Percentiles rank a stretch among this genome's conserved stretches.
These are phyloP conservation scores for Kazachstania taianensis DNA, from an alignment of 805 yeast species.

Conservation along the genomic window DNA sequence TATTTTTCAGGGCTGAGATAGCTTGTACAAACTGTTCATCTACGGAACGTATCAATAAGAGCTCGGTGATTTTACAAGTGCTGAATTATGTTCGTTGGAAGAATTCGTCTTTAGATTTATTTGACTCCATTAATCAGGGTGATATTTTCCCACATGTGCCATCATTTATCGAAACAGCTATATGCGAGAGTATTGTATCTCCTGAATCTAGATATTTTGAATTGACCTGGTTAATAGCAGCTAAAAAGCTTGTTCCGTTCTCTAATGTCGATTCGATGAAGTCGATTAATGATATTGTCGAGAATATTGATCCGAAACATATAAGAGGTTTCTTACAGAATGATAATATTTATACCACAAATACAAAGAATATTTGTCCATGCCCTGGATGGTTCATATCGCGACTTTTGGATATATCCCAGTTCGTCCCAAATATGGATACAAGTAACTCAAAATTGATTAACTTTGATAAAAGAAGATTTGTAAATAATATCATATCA, in stretches of 20 bases:
- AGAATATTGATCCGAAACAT: conserved; percentile 14
- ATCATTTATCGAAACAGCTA: conserved; percentile 73
- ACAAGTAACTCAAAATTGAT: conserved; percentile 52
- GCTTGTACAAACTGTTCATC: conserved; percentile 32
- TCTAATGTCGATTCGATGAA: conserved; percentile 18
- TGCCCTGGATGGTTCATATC: conserved; percentile 90
- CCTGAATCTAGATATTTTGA: conserved; percentile 72
- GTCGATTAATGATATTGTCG: conserved; percentile 21
- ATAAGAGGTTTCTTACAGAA: conserved; percentile 25
- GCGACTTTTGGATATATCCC: conserved; percentile 64
- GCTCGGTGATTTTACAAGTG: conserved; percentile 58
- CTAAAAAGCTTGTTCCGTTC: conserved; percentile 21
- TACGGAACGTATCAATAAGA: conserved; percentile 50
- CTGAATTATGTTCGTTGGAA: conserved; percentile 55
- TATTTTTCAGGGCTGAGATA: conserved; percentile 54
- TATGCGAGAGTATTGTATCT: conserved; percentile 60
- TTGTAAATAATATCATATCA: conserved; percentile 49
- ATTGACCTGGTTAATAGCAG: conserved; percentile 56
- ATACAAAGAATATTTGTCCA: conserved; percentile 48
- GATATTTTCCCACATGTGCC: conserved; percentile 50
- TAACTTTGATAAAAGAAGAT: conserved; percentile 79
- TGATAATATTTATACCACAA: conserved; percentile 27
- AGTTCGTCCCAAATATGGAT: conserved; percentile 71
- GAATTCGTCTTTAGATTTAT: conserved; percentile 48
- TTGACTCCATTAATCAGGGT: conserved; percentile 27